phyloP scores from a whole-genome alignment of 768 basidiomycete species.

The Mycena belliarum region DNA sequence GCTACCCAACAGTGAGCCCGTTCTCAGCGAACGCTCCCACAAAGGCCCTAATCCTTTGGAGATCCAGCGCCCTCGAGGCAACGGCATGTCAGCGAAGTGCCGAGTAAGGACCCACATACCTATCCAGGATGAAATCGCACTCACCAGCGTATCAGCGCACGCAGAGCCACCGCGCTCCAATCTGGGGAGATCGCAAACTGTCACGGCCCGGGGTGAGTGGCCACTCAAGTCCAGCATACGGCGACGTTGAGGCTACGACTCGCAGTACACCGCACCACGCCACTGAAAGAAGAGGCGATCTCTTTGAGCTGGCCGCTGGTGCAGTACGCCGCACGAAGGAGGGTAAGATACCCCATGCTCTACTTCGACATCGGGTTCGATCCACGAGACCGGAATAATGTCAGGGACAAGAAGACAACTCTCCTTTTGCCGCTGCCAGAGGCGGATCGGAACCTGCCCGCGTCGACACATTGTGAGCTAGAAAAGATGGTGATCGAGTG shows the following conservation, averaged over 20 bases:
- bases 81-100: not conserved
- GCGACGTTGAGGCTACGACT: not conserved
- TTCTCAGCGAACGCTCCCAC: not conserved
- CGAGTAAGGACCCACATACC: not conserved
- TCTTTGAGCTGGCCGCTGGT: slow-evolving; percentile 52
- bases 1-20: slow-evolving; percentile 1
- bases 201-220: slow-evolving; percentile 1
- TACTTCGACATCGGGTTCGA: slow-evolving; percentile 55
- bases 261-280: slow-evolving; percentile 11
- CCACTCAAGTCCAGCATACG: not conserved
- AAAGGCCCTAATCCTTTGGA: not conserved
- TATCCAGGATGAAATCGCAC: not conserved
- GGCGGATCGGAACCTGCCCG: slow-evolving; percentile 41
- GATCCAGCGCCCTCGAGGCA: not conserved
- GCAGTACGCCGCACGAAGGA: slow-evolving; percentile 28
- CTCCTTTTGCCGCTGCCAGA: slow-evolving; percentile 29
- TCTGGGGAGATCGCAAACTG: not conserved
- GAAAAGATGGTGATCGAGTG: slow-evolving; percentile 53
- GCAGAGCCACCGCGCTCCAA: not conserved
- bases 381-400: slow-evolving; percentile 30
- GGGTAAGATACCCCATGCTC: slow-evolving; percentile 32
- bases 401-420: slow-evolving; percentile 28
- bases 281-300: slow-evolving; percentile 41
- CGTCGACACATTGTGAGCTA: slow-evolving; percentile 41
- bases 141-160: not conserved